Conservation (phyloP, 129 eudicot genomes). For the Centrapalus pauciflorus region DNA sequence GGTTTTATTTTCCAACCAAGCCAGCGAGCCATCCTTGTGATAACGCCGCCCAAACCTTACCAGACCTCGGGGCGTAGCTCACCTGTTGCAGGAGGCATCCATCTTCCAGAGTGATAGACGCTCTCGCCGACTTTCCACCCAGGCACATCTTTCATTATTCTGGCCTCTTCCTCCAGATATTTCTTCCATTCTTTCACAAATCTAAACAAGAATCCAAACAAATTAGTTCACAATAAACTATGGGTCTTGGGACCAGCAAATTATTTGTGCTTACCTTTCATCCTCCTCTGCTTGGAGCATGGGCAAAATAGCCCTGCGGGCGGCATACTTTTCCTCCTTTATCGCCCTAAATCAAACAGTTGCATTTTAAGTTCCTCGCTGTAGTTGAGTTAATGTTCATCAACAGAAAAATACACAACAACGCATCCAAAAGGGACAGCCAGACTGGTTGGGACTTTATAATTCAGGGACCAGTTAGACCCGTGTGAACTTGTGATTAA, state of each 20-base stretch:
- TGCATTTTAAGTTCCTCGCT: not conserved
- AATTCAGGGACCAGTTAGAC: not conserved
- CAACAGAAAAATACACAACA: not conserved
- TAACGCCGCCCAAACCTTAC: constrained; percentile 33
- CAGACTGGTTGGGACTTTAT: not conserved
- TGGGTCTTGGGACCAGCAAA: not conserved
- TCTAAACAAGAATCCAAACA: constrained; percentile 27
- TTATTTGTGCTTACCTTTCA: constrained; percentile 60
- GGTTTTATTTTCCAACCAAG: not conserved
- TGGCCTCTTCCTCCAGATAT: constrained; percentile 77
- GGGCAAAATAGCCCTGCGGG: constrained; percentile 87
- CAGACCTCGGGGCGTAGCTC: constrained; percentile 94
- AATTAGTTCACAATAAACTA: not conserved
- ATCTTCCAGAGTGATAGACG: constrained; percentile 88
- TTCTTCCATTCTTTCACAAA: constrained; percentile 96
- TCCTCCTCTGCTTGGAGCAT: constrained; percentile 98
- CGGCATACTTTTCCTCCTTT: constrained; percentile 86
- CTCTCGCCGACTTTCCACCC: constrained; percentile 99
- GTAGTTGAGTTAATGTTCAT: not conserved
- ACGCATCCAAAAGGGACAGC: not conserved
- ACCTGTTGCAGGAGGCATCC: constrained; percentile 99
- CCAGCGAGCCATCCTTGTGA: not conserved
- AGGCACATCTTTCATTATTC: constrained; percentile 98
- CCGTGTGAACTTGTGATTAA: not conserved
- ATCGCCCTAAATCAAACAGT: constrained; percentile 52